Evolutionary conservation across 176 grass and related monocot genomes (phyloP), one percentile per base, ranked within the genome.

Genomic region (Tillandsia leiboldiana): DNA sequence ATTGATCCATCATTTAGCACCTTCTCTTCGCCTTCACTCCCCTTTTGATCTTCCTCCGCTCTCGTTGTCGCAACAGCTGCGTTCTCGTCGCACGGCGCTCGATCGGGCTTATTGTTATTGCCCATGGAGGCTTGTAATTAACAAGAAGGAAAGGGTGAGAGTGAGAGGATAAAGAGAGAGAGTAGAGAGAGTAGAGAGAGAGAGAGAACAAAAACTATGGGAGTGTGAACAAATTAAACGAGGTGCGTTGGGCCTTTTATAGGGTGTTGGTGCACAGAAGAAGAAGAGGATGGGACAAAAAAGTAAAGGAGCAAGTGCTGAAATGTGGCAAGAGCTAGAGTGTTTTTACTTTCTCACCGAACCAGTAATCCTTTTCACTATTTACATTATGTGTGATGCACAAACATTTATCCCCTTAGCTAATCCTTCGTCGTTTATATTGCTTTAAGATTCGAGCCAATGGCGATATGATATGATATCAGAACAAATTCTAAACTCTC

Each of bases 141-240:
- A 14, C 8, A 59, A 18, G 54, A 59, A 59, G 54, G 33, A 42
- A 59, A 20, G 4, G 22, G 14, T 59, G 59, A 52, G 57, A 72
- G 54, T 20, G 11, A 53, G 49, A 33, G 63, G 53, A 2, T 13
- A 6, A 3, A 57, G n/a, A 10, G 73, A 53, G 74, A 67, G 67
- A 26, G 10, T 12, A 59, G 56, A 17, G 58, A 51, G 50, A 26
- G 51, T 20, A 64, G 65, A 50, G 74, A 27, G 65, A 49, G 64
- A 65, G 56, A 57, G 56, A 51, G 61, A 50, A 78, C 54, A 22
- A 78, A 59, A 78, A 53, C 50, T 51, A 29, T 42, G 56, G 67
- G 57, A 48, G 26, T 29, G 57, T 64, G 51, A 64, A 52, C 12
- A 49, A 24, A 2, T 3, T 12, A n/a, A 59, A 59, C 59, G 77